phyloP scores from a whole-genome alignment of 441 rosid genomes.

The Pelargonium fulgidum region DNA sequence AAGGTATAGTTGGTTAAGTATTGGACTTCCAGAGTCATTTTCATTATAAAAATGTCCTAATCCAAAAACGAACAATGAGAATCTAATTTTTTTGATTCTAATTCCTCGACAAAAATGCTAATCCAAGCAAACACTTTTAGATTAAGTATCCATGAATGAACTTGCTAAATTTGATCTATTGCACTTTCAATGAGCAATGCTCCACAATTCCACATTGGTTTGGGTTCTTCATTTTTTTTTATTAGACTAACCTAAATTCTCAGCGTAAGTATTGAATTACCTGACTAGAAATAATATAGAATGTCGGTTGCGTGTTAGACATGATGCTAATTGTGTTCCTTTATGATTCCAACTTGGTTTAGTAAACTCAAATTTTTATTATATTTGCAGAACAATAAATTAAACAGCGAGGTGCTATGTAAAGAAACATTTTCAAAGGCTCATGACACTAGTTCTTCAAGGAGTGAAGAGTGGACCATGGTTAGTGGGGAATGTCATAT shows the following conservation, averaged over 20 bases:
- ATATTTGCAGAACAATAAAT: neutral
- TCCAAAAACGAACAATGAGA: too few relatives aligned
- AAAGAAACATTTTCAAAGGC: neutral
- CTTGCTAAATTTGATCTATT: too few relatives aligned
- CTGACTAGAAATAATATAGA: neutral
- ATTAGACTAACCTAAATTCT: neutral
- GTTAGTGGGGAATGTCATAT: constrained; percentile 5
- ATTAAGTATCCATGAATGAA: too few relatives aligned
- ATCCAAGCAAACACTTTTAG: too few relatives aligned
- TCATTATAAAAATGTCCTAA: too few relatives aligned
- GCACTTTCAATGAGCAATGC: neutral
- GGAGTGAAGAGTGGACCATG: constrained; percentile 8
- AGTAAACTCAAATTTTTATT: constrained; percentile 1
- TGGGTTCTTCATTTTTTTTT: neutral
- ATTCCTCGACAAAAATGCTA: too few relatives aligned
- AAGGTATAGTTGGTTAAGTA: too few relatives aligned
- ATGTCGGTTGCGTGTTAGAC: neutral
- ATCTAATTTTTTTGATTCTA: too few relatives aligned
- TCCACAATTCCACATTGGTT: neutral
- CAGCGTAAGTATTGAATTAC: neutral
- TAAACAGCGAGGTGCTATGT: neutral
- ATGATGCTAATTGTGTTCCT: neutral
- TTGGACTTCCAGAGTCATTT: too few relatives aligned
- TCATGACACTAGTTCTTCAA: constrained; percentile 12
- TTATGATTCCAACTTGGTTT: neutral